phyloP scores from a whole-genome alignment of 352 stramenopile genomes.

The Phytophthora uliginosa region DNA sequence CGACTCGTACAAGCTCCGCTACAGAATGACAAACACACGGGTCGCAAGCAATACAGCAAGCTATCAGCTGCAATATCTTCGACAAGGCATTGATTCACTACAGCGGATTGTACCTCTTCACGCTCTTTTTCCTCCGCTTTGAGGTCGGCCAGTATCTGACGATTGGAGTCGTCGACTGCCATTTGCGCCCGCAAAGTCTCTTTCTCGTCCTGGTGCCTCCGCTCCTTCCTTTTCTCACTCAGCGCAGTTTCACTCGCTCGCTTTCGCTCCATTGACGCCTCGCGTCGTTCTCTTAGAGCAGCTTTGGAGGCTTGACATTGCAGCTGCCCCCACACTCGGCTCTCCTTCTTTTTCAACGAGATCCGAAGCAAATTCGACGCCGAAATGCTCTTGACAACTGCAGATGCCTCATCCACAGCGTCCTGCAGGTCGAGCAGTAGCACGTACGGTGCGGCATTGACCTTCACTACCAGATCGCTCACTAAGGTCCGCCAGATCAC shows the following conservation, averaged over 20 bases:
- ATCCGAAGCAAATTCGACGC: constrained; percentile 56
- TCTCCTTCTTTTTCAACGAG: constrained; percentile 53
- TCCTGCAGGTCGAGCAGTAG: constrained; percentile 76
- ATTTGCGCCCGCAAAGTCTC: constrained; percentile 84
- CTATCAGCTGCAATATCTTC: not conserved
- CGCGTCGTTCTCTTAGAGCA: constrained; percentile 47
- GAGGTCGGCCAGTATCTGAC: constrained; percentile 75
- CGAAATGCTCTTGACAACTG: constrained; percentile 55
- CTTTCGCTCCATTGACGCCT: constrained; percentile 77
- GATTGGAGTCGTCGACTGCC: constrained; percentile 81
- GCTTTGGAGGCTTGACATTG: constrained; percentile 47
- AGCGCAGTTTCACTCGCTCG: constrained; percentile 48
- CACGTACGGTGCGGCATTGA: constrained; percentile 83
- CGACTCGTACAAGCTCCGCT: constrained; percentile 81
- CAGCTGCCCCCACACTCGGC: constrained; percentile 58
- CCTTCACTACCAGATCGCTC: constrained; percentile 83
- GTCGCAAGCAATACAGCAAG: not conserved
- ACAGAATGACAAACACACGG: not conserved
- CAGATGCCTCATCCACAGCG: constrained; percentile 60
- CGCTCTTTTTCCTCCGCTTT: constrained; percentile 83
- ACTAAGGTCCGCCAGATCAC: constrained; percentile 38
- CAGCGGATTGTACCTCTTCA: constrained; percentile 64
- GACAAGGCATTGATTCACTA: not conserved
- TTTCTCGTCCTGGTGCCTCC: constrained; percentile 74
- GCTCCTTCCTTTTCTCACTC: constrained; percentile 59